Conservation (phyloP, 2,329 filamentous ascomycete genomes). For the Exophiala spinifera region DNA sequence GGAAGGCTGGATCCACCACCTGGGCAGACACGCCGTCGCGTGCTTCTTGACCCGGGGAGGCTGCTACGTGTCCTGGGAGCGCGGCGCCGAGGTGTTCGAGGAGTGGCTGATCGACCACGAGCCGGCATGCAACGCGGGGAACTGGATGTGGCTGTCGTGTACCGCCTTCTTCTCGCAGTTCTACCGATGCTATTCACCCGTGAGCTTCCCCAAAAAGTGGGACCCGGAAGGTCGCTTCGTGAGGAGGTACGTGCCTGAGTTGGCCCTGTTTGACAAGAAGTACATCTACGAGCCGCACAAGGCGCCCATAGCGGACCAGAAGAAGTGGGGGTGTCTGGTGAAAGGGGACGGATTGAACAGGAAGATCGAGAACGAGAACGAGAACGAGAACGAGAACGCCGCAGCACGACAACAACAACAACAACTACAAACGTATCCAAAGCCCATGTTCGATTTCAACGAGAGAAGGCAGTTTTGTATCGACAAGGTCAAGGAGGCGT, state of each 20-base stretch:
- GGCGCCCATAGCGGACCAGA: slow-evolving; percentile 65
- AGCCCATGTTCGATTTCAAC: slow-evolving; percentile 74
- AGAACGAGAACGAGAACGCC: too few species aligned
- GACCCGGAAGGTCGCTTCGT: slow-evolving; percentile 67
- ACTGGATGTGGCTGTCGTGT: slow-evolving; percentile 71
- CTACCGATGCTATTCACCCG: slow-evolving; percentile 66
- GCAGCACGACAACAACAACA: too few species aligned
- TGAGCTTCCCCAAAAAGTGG: slow-evolving; percentile 73
- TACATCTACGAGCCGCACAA: slow-evolving; percentile 81
- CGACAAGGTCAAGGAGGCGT: slow-evolving; percentile 67
- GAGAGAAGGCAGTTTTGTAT: slow-evolving; percentile 62
- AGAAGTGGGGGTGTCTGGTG: slow-evolving; percentile 62
- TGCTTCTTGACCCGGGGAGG: slow-evolving; percentile 78
- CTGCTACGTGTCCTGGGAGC: slow-evolving; percentile 76
- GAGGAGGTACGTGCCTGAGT: slow-evolving; percentile 64
- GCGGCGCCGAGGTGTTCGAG: slow-evolving; percentile 74
- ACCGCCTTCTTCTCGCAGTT: slow-evolving; percentile 73
- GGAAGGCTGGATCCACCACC: slow-evolving; percentile 78
- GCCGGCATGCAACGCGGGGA: slow-evolving; percentile 68
- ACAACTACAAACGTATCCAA: slow-evolving; percentile 63
- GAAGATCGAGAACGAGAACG: slow-evolving; percentile 7
- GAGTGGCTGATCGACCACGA: slow-evolving; percentile 74
- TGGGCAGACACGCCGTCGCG: slow-evolving; percentile 72
- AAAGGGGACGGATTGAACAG: slow-evolving; percentile 55
- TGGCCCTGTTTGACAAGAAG: slow-evolving; percentile 60